phyloP scores from a whole-genome alignment of 371 early-diverging fungal species.

The Apophysomyces elegans region DNA sequence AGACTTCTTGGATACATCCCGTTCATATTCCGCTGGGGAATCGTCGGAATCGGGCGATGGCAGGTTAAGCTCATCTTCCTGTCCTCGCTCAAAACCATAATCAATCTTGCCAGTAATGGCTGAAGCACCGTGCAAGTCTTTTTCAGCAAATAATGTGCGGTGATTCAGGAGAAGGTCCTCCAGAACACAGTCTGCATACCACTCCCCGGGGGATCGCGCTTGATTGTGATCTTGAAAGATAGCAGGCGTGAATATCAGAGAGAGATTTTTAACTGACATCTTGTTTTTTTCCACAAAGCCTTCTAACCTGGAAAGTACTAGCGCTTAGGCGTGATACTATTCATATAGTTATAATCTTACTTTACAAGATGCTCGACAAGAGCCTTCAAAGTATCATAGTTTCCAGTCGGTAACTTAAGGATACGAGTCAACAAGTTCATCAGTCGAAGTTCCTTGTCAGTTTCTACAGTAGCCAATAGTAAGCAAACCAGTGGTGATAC shows the following conservation, averaged over 20 bases:
- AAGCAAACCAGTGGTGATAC: neutral
- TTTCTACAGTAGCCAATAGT: neutral
- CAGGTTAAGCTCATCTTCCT: neutral
- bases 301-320: slow-evolving; percentile 25
- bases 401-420: slow-evolving; percentile 54
- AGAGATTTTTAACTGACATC: slow-evolving; percentile 61
- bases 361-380: slow-evolving; percentile 57
- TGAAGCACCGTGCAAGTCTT: slow-evolving; percentile 47
- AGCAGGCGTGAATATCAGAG: slow-evolving; percentile 63
- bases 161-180: slow-evolving; percentile 49
- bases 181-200: slow-evolving; percentile 50
- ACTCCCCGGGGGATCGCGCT: slow-evolving; percentile 47
- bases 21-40: neutral
- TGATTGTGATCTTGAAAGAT: slow-evolving; percentile 66
- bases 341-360: slow-evolving; percentile 26
- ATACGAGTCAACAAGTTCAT: slow-evolving; percentile 56
- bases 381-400: slow-evolving; percentile 60
- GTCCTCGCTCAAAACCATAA: slow-evolving; percentile 37
- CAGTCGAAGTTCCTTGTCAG: slow-evolving; percentile 52
- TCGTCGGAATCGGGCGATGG: neutral
- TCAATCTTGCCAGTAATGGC: slow-evolving; percentile 55
- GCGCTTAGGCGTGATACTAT: neutral
- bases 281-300: slow-evolving; percentile 59
- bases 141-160: slow-evolving; percentile 46
- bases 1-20: neutral